Conservation (phyloP, 2,329 filamentous ascomycete species). For the Fusarium incarnatum region DNA sequence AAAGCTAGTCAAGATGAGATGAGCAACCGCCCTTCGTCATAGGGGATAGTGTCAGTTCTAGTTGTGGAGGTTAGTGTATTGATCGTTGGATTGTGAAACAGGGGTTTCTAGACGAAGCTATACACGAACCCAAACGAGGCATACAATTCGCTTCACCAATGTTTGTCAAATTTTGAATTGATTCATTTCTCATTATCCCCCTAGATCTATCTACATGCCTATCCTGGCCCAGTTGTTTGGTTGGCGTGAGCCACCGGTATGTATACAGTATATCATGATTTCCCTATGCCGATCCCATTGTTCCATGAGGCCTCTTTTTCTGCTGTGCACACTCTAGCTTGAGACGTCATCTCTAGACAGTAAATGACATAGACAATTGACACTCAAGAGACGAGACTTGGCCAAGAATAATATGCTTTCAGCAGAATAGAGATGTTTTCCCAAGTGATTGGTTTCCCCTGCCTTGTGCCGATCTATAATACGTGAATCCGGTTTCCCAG, state of each 20-base stretch:
- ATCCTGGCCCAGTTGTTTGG: conserved; percentile 17
- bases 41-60: conserved; percentile 3
- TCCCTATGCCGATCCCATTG: conserved; percentile 31
- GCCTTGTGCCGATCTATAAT: conserved; percentile 47
- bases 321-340: not conserved
- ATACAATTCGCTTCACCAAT: conserved; percentile 2
- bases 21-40: not conserved
- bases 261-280: conserved; percentile 43
- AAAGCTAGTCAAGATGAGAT: conserved; percentile 1
- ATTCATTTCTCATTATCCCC: conserved; percentile 26
- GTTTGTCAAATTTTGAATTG: conserved; percentile 2
- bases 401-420: conserved; percentile 33
- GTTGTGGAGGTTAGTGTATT: conserved; percentile 16
- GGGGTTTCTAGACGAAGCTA: conserved; percentile 10
- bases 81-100: not conserved
- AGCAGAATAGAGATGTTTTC: conserved; percentile 38
- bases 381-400: conserved; percentile 14
- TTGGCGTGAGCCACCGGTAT: conserved; percentile 40
- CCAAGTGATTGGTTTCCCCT: conserved; percentile 44
- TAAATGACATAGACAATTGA: conserved; percentile 7
- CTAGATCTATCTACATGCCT: not conserved
- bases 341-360: conserved; percentile 2
- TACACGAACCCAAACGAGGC: not conserved
- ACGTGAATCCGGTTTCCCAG: conserved; percentile 42
- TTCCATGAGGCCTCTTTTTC: conserved; percentile 27